Conservation (phyloP, 78 protist genomes). For the Speleostelium caveatum region DNA sequence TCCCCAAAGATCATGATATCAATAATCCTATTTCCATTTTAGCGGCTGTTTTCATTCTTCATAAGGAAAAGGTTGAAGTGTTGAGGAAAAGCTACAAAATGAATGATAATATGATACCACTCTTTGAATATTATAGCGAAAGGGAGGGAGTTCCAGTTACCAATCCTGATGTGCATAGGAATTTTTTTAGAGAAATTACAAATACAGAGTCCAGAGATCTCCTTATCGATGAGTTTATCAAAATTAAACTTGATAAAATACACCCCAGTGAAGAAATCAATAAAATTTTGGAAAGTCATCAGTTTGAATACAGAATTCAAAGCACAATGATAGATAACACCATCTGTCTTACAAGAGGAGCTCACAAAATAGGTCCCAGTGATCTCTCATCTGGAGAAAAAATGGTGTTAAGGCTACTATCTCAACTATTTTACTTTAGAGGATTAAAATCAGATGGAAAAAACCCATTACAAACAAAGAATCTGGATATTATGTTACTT, state of each 20-base stretch:
- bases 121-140: neutral
- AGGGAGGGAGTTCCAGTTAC: neutral
- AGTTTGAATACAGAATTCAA: neutral
- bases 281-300: neutral
- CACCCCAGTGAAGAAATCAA: neutral
- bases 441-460: neutral
- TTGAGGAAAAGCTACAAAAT: too few relatives aligned
- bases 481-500: neutral
- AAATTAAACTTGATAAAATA: neutral
- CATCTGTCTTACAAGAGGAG: neutral
- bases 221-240: neutral
- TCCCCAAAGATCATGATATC: neutral
- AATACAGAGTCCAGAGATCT: neutral
- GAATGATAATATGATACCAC: too few relatives aligned
- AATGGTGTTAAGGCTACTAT: neutral
- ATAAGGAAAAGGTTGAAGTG: neutral
- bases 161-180: neutral
- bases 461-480: neutral
- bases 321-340: neutral
- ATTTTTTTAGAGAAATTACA: neutral
- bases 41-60: neutral
- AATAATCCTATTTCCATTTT: neutral
- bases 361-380: neutral
- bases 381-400: constrained; percentile 1
- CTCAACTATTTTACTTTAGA: neutral